Evolutionary conservation across 1,139 yeast species (phyloP).

Genomic region (Zygosaccharomyces pseudobailii): DNA sequence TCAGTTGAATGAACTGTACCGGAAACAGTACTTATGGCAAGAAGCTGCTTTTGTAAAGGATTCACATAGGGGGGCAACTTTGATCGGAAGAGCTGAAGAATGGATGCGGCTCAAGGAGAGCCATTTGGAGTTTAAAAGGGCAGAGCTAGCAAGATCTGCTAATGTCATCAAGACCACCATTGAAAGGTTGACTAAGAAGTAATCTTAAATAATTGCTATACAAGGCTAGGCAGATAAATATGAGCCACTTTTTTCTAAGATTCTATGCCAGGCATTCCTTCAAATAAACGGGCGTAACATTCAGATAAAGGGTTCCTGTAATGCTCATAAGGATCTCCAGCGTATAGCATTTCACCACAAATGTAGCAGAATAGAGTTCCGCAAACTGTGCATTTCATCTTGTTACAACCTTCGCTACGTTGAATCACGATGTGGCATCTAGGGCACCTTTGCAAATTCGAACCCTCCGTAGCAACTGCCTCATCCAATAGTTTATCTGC

Average conservation of each 20-base stretch:
- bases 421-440: conserved; percentile 51
- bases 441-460: conserved; percentile 50
- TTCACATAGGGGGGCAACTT: conserved; percentile 29
- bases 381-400: conserved; percentile 57
- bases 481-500: conserved; percentile 49
- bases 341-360: conserved; percentile 45
- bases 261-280: conserved; percentile 47
- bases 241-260: neutral
- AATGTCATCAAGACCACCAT: conserved; percentile 28
- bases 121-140: conserved; percentile 21
- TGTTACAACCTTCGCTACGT: conserved; percentile 62
- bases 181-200: conserved; percentile 18
- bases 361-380: conserved; percentile 50
- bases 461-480: conserved; percentile 40
- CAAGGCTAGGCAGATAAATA: neutral
- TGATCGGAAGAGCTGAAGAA: conserved; percentile 25
- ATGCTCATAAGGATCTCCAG: conserved; percentile 51
- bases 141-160: conserved; percentile 26
- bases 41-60: conserved; percentile 33
- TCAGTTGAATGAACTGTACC: conserved; percentile 23
- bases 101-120: conserved; percentile 30
- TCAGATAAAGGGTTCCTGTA: conserved; percentile 40
- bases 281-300: conserved; percentile 53
- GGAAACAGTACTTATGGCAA: conserved; percentile 32
- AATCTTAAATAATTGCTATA: neutral